A percentile compares a stretch with the other conserved stretches of the same genome.
Conservation (phyloP, 1,284 basidiomycete genomes). For the Tilletia indica region DNA sequence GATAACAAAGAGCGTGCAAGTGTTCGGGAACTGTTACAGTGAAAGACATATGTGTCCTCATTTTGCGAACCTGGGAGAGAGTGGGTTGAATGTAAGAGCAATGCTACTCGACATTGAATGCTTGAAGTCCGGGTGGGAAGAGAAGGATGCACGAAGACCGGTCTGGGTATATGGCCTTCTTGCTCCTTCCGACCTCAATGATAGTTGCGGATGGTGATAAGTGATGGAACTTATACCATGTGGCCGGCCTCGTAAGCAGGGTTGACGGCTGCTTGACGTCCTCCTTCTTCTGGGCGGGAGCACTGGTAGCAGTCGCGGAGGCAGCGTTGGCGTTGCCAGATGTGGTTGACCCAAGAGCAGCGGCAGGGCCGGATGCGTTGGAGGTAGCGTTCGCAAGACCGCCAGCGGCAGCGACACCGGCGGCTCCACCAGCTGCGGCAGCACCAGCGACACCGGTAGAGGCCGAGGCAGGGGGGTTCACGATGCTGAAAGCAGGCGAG, state of each 20-base stretch:
- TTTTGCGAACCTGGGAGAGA: too few species aligned
- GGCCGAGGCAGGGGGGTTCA: slow-evolving; percentile 23
- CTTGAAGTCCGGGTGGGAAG: too few species aligned
- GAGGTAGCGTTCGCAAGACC: slow-evolving; percentile 27
- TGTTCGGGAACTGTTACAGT: too few species aligned
- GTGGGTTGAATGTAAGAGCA: too few species aligned
- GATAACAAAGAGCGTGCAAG: background rate
- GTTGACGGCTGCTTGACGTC: slow-evolving; percentile 32
- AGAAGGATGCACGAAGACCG: too few species aligned
- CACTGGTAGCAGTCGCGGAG: slow-evolving; percentile 16
- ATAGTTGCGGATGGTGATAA: background rate
- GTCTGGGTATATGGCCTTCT: too few species aligned
- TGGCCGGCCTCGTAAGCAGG: slow-evolving; percentile 28
- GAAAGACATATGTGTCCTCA: too few species aligned
- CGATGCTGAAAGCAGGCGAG: slow-evolving; percentile 64
- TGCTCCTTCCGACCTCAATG: too few species aligned
- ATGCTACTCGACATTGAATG: too few species aligned
- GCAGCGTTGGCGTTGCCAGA: slow-evolving; percentile 29
- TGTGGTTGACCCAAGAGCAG: slow-evolving; percentile 11
- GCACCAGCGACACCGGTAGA: slow-evolving; percentile 20
- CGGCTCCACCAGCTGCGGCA: slow-evolving; percentile 21
- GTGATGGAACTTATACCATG: slow-evolving; percentile 25
- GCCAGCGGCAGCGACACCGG: slow-evolving; percentile 20
- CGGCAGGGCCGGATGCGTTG: slow-evolving; percentile 26
- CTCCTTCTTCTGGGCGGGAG: slow-evolving; percentile 26